Evolutionary conservation across 2,329 filamentous ascomycete species (phyloP), one percentile per base, ranked within the genome.

Genomic region (Aspergillus puulaauensis): DNA sequence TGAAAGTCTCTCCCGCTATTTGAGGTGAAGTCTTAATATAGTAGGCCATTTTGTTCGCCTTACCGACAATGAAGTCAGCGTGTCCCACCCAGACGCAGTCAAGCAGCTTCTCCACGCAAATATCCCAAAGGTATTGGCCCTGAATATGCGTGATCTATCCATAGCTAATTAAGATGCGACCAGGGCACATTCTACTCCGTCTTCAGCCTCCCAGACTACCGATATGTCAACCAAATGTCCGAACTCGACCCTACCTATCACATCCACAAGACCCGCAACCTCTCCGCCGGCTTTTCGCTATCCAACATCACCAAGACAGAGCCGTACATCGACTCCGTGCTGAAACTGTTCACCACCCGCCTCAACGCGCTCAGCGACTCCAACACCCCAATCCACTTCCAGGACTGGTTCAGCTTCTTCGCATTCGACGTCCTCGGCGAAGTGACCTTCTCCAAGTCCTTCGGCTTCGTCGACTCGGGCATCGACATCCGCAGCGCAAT

Each of bases 21-120:
- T 21, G 3, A 21, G 3, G 21, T 21, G 21, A 21, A 46, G 37
- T 11, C 21, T 15, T 17, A 31, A 31, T 44, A 74, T 11, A n/a
- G 6, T 40, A 52, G 71, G 73, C 2, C 63, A 70, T 33, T 80
- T 80, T 61, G 74, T 80, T 31, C 76, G 79, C 15, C 78, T 80
- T 33, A 68, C 70, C 6, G 68, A 73, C 24, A 74, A 79, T 51
- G 77, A 80, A 69, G 71, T 80, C 58, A 78, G 75, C 56, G 70
- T 80, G 40, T 70, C 70, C 51, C 73, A 80, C 59, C 74, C 76
- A 1, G 72, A 77, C 58, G 78, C 71, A 14, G 67, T 78, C 19
- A 68, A 67, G 19, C 64, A 70, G 45, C 64, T 80, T 12, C 68
- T 79, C 2, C 60, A 72, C 27, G 66, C 64, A 1, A 66, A 65